Evolutionary conservation across 768 basidiomycete species (phyloP).

Genomic region (Tephrocybe rancida): DNA sequence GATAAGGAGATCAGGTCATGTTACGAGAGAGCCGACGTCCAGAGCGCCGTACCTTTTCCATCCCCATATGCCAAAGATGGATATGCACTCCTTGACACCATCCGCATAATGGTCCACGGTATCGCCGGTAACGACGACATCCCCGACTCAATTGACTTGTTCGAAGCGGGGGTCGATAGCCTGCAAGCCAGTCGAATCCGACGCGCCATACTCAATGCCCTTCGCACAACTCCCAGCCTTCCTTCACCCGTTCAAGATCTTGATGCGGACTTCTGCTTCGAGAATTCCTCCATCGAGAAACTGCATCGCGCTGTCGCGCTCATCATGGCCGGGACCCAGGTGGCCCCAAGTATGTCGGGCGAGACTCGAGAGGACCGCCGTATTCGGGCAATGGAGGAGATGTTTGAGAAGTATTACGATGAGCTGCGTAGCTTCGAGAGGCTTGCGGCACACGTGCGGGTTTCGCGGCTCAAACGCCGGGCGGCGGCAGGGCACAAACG

Average conservation of each 20-base stretch:
- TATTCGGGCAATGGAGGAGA: slow-evolving; percentile 27
- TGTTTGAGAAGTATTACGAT: slow-evolving; percentile 27
- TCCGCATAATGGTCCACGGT: slow-evolving; percentile 23
- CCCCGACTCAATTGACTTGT: slow-evolving; percentile 33
- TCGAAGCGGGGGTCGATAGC: slow-evolving; percentile 44
- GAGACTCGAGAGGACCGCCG: slow-evolving; percentile 15
- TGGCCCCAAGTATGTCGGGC: neutral
- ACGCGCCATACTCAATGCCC: slow-evolving; percentile 26
- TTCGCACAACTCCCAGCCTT: slow-evolving; percentile 24
- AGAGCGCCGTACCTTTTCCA: slow-evolving; percentile 25
- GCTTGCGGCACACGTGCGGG: slow-evolving; percentile 15
- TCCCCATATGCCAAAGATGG: slow-evolving; percentile 20
- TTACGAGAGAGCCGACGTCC: slow-evolving; percentile 30
- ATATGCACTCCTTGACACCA: slow-evolving; percentile 19
- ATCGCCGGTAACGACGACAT: slow-evolving; percentile 21
- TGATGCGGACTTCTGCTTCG: slow-evolving; percentile 30
- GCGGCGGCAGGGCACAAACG: slow-evolving; percentile 12
- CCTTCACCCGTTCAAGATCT: slow-evolving; percentile 20
- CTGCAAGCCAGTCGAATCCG: slow-evolving; percentile 37
- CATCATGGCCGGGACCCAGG: slow-evolving; percentile 21
- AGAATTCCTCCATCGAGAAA: slow-evolving; percentile 29
- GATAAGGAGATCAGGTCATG: slow-evolving; percentile 33
- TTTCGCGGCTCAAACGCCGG: slow-evolving; percentile 11
- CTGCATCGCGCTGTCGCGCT: slow-evolving; percentile 20
- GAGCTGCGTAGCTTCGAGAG: slow-evolving; percentile 10